A percentile compares a stretch with the other conserved stretches of the same genome.
Evolutionary conservation across 257 asterid genomes (phyloP).

Genomic region (Ajuga chamaepitys): DNA sequence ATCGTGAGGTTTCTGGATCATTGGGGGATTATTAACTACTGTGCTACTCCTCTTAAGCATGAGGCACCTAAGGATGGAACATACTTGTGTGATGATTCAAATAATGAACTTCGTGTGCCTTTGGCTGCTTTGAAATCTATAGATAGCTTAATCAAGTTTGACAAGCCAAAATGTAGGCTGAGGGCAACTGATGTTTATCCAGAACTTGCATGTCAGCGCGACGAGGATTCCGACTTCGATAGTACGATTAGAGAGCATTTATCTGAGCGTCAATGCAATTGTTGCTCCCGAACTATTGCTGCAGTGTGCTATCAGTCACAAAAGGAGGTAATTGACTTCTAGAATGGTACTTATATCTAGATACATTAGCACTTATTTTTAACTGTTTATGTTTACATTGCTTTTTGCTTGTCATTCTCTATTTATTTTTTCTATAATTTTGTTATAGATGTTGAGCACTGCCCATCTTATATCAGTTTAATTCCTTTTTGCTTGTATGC

Average conservation of each 20-base stretch:
- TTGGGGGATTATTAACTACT: constrained; percentile 94
- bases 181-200: constrained; percentile 80
- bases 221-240: constrained; percentile 58
- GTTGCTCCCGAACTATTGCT: constrained; percentile 62
- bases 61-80: constrained; percentile 54
- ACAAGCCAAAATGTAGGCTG: constrained; percentile 77
- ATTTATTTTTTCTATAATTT: background rate
- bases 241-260: constrained; percentile 61
- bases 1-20: constrained; percentile 88
- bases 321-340: constrained; percentile 71
- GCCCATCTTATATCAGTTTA: constrained; percentile 6
- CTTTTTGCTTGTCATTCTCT: background rate
- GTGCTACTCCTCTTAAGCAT: constrained; percentile 53
- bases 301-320: constrained; percentile 72
- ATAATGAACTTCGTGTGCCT: constrained; percentile 78
- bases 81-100: constrained; percentile 61
- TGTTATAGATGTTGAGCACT: background rate
- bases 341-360: no score
- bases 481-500: constrained; percentile 1
- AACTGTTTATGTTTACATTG: background rate
- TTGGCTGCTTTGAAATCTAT: constrained; percentile 76
- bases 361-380: background rate
- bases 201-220: constrained; percentile 42
- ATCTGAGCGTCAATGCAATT: constrained; percentile 61
- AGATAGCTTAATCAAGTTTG: constrained; percentile 88